Evolutionary conservation across 108 stramenopile genomes (phyloP).

Genomic region (Epipyxis sp.): DNA sequence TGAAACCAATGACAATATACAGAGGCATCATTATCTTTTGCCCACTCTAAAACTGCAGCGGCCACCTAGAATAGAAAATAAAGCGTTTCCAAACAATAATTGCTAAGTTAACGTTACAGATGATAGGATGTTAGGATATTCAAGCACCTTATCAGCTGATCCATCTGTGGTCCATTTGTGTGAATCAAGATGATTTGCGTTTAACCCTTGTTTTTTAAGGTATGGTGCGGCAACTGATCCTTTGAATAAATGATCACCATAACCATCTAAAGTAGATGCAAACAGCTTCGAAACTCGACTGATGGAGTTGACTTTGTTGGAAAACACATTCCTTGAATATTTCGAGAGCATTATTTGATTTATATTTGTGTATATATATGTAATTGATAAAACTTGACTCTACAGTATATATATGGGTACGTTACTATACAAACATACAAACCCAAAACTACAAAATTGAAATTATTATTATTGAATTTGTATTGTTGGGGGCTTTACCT

Average conservation of each 20-base stretch:
- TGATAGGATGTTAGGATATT: neutral
- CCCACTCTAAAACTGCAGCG: constrained; percentile 56
- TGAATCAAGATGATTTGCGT: constrained; percentile 67
- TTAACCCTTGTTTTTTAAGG: constrained; percentile 76
- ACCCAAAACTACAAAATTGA: too few relatives aligned
- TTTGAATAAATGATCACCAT: constrained; percentile 79
- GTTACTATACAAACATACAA: too few relatives aligned
- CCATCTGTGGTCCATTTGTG: constrained; percentile 66
- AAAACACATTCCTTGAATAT: too few relatives aligned
- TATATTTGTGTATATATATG: too few relatives aligned
- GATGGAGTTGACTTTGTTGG: too few relatives aligned
- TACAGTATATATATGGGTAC: too few relatives aligned
- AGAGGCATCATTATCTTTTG: constrained; percentile 82
- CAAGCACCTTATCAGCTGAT: constrained; percentile 72
- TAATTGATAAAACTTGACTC: too few relatives aligned
- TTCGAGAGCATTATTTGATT: too few relatives aligned
- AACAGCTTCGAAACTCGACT: too few relatives aligned
- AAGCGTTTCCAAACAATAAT: neutral
- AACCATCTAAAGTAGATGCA: constrained; percentile 57
- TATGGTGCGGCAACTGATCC: constrained; percentile 82
- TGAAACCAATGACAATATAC: constrained; percentile 94
- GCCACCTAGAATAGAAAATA: constrained; percentile 5
- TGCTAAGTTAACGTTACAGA: neutral
- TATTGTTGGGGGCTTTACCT: too few relatives aligned
- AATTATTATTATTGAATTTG: too few relatives aligned